A percentile compares a stretch with the other conserved stretches of the same genome.
Evolutionary conservation across 108 stramenopile genomes (phyloP).

Genomic region (Cylindrotheca fusiformis): DNA sequence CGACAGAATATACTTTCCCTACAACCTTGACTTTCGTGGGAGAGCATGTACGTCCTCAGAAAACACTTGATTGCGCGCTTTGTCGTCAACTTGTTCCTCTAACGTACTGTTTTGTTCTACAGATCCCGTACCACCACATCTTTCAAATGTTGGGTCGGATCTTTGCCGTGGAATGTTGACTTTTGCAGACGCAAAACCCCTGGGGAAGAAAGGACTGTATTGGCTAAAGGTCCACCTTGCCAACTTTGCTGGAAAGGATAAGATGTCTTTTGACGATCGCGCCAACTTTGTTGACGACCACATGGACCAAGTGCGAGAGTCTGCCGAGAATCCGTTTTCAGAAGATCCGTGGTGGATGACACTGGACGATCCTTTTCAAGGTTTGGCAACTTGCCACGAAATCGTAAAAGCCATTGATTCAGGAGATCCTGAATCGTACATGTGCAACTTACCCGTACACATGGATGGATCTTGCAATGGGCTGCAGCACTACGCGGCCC

Average conservation of each 20-base stretch:
- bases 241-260: constrained; percentile 93
- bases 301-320: constrained; percentile 81
- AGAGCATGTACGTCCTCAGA: constrained; percentile 55
- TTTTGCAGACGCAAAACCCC: constrained; percentile 88
- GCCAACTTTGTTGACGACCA: constrained; percentile 86
- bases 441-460: constrained; percentile 92
- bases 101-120: constrained; percentile 8
- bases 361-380: constrained; percentile 97
- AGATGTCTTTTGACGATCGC: constrained; percentile 93
- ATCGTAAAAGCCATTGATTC: constrained; percentile 89
- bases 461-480: constrained; percentile 99
- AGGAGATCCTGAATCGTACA: constrained; percentile 84
- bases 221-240: constrained; percentile 98
- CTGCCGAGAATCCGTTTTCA: constrained; percentile 82
- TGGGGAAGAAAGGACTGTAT: constrained; percentile 88
- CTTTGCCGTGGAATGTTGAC: constrained; percentile 91
- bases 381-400: constrained; percentile 95
- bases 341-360: constrained; percentile 89
- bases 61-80: not conserved
- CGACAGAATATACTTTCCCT: constrained; percentile 94
- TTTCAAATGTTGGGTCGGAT: constrained; percentile 97
- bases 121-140: constrained; percentile 96
- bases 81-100: not conserved
- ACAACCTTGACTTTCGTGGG: constrained; percentile 99
- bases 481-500: constrained; percentile 99